Percentiles rank a stretch among this genome's conserved stretches.
Evolutionary conservation across 352 stramenopile species (phyloP).

Genomic region (Globisporangium cederbergense): DNA sequence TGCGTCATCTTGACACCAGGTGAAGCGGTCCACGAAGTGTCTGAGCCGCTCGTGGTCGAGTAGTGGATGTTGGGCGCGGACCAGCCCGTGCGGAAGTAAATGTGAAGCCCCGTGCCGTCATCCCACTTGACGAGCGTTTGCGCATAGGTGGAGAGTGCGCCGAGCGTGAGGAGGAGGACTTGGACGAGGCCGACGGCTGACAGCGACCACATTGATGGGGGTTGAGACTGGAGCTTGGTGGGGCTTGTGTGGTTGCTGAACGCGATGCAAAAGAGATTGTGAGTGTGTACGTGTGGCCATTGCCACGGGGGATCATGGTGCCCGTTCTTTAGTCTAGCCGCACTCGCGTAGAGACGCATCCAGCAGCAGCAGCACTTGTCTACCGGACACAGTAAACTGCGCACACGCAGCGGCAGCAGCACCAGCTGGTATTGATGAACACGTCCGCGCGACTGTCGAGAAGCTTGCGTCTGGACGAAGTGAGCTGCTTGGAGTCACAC

Average conservation of each 20-base stretch:
- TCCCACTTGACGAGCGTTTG: slow-evolving; percentile 34
- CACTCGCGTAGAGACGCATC: too few relatives aligned
- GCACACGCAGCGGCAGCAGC: background rate
- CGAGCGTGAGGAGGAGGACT: background rate
- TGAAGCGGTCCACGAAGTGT: slow-evolving; percentile 27
- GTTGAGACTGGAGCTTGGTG: background rate
- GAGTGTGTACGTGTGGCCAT: background rate
- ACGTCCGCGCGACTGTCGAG: background rate
- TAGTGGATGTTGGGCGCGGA: slow-evolving; percentile 40
- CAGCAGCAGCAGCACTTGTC: background rate
- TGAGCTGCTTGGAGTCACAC: background rate
- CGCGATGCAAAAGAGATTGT: background rate
- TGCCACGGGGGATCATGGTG: background rate
- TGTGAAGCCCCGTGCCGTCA: slow-evolving; percentile 36
- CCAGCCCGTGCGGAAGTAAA: slow-evolving; percentile 50
- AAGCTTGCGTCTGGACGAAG: slow-evolving; percentile 1
- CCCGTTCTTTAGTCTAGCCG: background rate
- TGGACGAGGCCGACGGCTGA: background rate
- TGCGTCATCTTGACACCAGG: slow-evolving; percentile 31
- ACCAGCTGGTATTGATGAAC: background rate
- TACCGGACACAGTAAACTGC: background rate
- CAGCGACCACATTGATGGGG: background rate
- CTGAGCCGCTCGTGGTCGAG: slow-evolving; percentile 10
- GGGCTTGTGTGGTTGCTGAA: background rate
- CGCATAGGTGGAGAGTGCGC: background rate